Evolutionary conservation across 2,329 filamentous ascomycete species (phyloP).

Genomic region (Dactylellina parvicollis): DNA sequence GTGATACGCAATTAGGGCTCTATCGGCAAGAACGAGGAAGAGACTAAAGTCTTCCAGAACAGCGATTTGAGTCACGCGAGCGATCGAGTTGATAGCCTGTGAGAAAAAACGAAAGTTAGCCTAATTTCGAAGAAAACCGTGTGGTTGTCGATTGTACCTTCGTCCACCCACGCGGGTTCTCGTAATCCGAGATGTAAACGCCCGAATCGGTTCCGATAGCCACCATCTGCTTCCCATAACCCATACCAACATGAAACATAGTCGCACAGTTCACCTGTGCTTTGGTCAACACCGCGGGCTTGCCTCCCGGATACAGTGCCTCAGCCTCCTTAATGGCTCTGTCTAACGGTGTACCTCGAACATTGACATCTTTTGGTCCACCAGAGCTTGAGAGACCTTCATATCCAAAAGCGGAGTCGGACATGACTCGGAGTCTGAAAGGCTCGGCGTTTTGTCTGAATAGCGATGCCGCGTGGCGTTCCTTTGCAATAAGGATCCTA

Average conservation of each 20-base stretch:
- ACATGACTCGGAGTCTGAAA: conserved; percentile 89
- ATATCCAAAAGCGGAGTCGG: conserved; percentile 89
- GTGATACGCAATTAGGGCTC: conserved; percentile 90
- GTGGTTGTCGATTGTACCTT: conserved; percentile 70
- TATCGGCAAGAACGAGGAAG: conserved; percentile 90
- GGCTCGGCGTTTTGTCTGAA: conserved; percentile 94
- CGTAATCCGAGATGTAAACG: conserved; percentile 86
- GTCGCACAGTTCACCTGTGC: conserved; percentile 92
- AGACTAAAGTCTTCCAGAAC: conserved; percentile 96
- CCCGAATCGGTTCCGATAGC: conserved; percentile 96
- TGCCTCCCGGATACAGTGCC: conserved; percentile 70
- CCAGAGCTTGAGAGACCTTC: conserved; percentile 72
- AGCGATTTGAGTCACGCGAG: conserved; percentile 87
- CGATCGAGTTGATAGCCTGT: conserved; percentile 75
- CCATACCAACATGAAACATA: conserved; percentile 74
- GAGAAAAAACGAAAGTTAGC: conserved; percentile 40
- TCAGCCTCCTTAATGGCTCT: conserved; percentile 90
- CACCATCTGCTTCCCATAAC: conserved; percentile 82
- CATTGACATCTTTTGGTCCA: conserved; percentile 70
- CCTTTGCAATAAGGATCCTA: conserved; percentile 95
- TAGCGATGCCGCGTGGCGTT: conserved; percentile 85
- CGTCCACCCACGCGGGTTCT: conserved; percentile 89
- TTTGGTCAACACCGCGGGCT: conserved; percentile 80
- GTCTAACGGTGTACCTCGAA: conserved; percentile 90
- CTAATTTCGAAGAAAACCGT: background rate